Base-by-base conservation (phyloP, 1,284 basidiomycete species). In the Heterobasidion annosum region DNA sequence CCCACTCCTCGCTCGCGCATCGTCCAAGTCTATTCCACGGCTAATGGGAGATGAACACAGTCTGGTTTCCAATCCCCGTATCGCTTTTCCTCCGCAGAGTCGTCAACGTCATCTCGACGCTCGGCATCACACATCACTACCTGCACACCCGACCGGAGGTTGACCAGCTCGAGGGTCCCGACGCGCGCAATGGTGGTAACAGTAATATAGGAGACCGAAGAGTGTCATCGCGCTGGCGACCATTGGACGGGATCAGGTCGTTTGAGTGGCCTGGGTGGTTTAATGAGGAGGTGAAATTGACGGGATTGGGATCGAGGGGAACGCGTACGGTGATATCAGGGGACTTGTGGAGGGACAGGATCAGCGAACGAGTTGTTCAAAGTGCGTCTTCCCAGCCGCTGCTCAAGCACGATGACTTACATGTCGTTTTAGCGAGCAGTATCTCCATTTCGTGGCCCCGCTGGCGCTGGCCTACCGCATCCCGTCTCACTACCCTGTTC, bases 91-190 rank as follows among this genome's bases (percentile, higher is more conserved):
- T 88, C 57, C 82, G 78, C 56, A 73, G 85, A 57, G 69, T 89
- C 45, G 77, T 82, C 57, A 84, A 86, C 60, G 79, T 78, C 43
- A 73, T 88, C 48, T 85, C 84, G 0, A 73, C 81, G 0, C 67
- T 86, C 33, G 83, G 84, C 0, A 76, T 88, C 43, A 80, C 85
- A 2, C 78, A 78, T 61, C 81, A 85, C 42, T 86, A 83, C 62
- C 62, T 82, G 44, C 61, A 71, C 37, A 65, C 65, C 55, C 54
- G 51, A 64, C 66, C 59, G 43, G 54, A 40, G 37, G 37, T 40
- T n/a, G 37, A 53, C 47, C 42, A 15, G 35, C 34, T 33, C 40
- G n/a, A 9, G 42, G 34, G 43, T 19, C 12, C 47, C 25, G 25
- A n/a, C 37, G 37, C 37, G 10, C n/a, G n/a, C 37, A 40, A 40